Percentiles rank a stretch among this genome's conserved stretches.
phyloP scores from a whole-genome alignment of 164 flowering plant genomes.

The Nymphaea colorata region DNA sequence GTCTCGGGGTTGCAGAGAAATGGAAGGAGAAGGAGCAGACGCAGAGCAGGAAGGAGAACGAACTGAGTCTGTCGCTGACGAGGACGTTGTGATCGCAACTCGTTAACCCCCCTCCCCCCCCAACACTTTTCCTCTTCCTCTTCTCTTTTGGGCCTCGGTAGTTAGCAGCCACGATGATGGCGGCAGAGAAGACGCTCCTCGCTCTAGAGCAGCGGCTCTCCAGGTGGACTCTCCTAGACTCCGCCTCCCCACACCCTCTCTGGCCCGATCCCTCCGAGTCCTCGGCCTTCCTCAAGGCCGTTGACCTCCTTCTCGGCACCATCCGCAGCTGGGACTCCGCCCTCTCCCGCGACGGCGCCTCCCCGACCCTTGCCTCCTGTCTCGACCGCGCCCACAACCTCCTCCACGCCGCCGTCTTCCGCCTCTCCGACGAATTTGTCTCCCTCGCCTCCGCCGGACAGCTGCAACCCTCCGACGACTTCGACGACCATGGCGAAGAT shows the following conservation, averaged over 20 bases:
- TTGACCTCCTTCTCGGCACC: conserved; percentile 49
- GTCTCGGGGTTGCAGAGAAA: no score
- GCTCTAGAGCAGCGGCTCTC: conserved; percentile 15
- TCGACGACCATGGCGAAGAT: conserved; percentile 27
- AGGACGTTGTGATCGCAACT: no score
- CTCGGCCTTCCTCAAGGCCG: conserved; percentile 53
- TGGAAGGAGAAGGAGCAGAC: no score
- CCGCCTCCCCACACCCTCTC: conserved; percentile 45
- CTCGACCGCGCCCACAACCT: conserved; percentile 67
- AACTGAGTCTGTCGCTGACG: no score
- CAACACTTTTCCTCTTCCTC: no score
- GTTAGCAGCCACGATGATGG: neutral
- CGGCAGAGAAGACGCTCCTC: neutral
- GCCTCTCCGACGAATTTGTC: conserved; percentile 71
- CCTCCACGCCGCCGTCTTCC: conserved; percentile 67
- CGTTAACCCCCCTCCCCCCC: no score
- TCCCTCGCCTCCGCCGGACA: conserved; percentile 35
- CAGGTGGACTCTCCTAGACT: conserved; percentile 52
- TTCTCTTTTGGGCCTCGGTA: no score
- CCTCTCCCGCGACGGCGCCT: conserved; percentile 27
- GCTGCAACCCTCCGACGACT: conserved; percentile 36
- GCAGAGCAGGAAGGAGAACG: no score
- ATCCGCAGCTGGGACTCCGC: conserved; percentile 45
- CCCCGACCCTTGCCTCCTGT: conserved; percentile 21
- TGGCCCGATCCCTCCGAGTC: conserved; percentile 75